Conservation (phyloP, 2,329 filamentous ascomycete genomes). For the Colletotrichum scovillei region DNA sequence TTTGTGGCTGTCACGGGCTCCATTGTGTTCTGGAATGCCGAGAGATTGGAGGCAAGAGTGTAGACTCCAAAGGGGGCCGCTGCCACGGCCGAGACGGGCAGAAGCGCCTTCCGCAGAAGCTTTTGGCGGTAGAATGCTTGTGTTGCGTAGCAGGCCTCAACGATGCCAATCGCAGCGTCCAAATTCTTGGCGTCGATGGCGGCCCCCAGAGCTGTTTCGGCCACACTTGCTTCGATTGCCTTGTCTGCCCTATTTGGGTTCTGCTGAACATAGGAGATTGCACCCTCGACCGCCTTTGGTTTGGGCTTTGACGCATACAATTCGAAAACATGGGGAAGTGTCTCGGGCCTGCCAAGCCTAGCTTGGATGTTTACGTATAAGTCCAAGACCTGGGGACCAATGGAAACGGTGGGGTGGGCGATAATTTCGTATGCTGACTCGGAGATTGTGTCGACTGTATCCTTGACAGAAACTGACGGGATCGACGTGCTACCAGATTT, state of each 20-base stretch:
- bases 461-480: constrained; percentile 45
- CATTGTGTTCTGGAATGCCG: constrained; percentile 79
- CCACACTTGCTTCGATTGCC: constrained; percentile 78
- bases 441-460: constrained; percentile 64
- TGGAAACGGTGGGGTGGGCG: constrained; percentile 80
- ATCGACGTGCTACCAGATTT: constrained; percentile 31
- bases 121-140: constrained; percentile 76
- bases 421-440: constrained; percentile 76
- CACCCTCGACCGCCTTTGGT: constrained; percentile 69
- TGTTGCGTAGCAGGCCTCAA: constrained; percentile 76
- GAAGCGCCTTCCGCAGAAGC: constrained; percentile 70
- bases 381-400: constrained; percentile 78
- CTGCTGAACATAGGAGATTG: constrained; percentile 68
- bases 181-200: constrained; percentile 86
- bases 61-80: constrained; percentile 76
- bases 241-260: constrained; percentile 77
- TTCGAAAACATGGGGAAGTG: constrained; percentile 82
- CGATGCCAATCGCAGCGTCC: constrained; percentile 79
- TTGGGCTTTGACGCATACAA: constrained; percentile 87
- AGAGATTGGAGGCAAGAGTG: constrained; percentile 74
- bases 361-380: constrained; percentile 83
- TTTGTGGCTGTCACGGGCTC: constrained; percentile 79
- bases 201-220: constrained; percentile 79
- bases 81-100: constrained; percentile 67
- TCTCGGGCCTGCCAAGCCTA: constrained; percentile 77